Evolutionary conservation across 2,329 filamentous ascomycete genomes (phyloP), one percentile per base, ranked within the genome.

Genomic region (Fusarium pseudocircinatum): DNA sequence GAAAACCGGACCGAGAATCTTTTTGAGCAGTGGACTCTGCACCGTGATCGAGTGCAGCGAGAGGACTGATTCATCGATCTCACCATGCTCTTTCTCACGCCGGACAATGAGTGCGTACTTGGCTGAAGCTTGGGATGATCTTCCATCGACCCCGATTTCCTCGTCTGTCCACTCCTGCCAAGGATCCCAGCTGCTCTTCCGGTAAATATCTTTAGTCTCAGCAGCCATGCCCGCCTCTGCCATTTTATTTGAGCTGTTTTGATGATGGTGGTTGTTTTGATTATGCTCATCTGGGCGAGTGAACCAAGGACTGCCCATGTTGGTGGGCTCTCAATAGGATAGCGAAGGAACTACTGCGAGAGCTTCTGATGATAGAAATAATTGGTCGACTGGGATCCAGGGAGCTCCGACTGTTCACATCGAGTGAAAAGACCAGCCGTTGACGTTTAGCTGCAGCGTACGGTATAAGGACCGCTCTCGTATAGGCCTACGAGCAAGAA

Each of bases 81-180:
- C 59, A 6, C 53, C 59, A 6, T 40, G 39, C 10, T 49, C 39
- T 10, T 63, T 54, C 24, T 54, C 50, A 10, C 50, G 50, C 1
- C 50, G 34, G 20, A 54, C 50, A 28, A 54, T 69, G 36, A 70
- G 64, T 0, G 67, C 58, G 16, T 53, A 69, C 9, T 50, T 64
- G 20, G 58, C 64, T 8, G 63, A 61, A 4, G 43, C 22, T 2
- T 43, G 28, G 6, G 53, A 47, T 28, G 67, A 64, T 26, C 36
- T 49, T 12, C 57, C 46, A 34, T 40, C 42, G 18, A 54, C 26
- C 26, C 57, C 63, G 3, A 56, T 40, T 28, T 54, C 34, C 4
- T 62, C 47, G 3, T 43, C 37, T 1, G 46, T 36, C 52, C 59
- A 69, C 22, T 70, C 59, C 2, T 49, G 64, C 67, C 64, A 69